Evolutionary conservation across 2,329 filamentous ascomycete genomes (phyloP), one percentile per base, ranked within the genome.

Genomic region (Pseudohalonectria lignicola): DNA sequence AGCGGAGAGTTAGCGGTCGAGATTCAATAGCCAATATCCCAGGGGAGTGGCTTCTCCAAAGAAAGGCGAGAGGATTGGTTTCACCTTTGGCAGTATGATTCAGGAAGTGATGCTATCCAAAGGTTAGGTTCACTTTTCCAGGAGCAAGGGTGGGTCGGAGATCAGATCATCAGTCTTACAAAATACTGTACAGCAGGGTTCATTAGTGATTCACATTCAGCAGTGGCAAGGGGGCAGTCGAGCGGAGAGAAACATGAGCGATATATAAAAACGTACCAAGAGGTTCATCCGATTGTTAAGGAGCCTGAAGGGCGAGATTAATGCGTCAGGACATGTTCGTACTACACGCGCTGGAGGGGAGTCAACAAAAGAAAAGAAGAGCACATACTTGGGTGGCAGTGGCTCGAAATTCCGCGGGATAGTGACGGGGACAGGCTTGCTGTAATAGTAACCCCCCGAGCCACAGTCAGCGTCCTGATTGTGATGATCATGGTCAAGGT

Each of bases 271-370:
- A 53, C 60, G 47, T 45, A 65, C 62, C 47, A 92, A 67, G 43
- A 92, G 57, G 50, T 92, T 90, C 74, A 90, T 90, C 1, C 77
- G 81, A 48, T 86, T 88, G 28, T 81, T 73, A 31, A 72, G 59
- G 21, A 87, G 61, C 20, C 35, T 37, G 12, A 3, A 37, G n/a
- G 10, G 5, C 5, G 5, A 23, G 23, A n/a, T n/a, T n/a, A n/a
- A n/a, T n/a, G n/a, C n/a, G n/a, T n/a, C n/a, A n/a, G n/a, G n/a
- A n/a, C n/a, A n/a, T n/a, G n/a, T n/a, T n/a, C n/a, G n/a, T n/a
- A n/a, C n/a, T n/a, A n/a, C n/a, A n/a, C n/a, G n/a, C n/a, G n/a
- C n/a, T n/a, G n/a, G n/a, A n/a, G n/a, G n/a, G n/a, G n/a, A n/a
- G n/a, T n/a, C n/a, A n/a, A n/a, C n/a, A n/a, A n/a, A n/a, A 15